Conservation (phyloP, 352 stramenopile genomes). For the Globisporangium mamillatum region DNA sequence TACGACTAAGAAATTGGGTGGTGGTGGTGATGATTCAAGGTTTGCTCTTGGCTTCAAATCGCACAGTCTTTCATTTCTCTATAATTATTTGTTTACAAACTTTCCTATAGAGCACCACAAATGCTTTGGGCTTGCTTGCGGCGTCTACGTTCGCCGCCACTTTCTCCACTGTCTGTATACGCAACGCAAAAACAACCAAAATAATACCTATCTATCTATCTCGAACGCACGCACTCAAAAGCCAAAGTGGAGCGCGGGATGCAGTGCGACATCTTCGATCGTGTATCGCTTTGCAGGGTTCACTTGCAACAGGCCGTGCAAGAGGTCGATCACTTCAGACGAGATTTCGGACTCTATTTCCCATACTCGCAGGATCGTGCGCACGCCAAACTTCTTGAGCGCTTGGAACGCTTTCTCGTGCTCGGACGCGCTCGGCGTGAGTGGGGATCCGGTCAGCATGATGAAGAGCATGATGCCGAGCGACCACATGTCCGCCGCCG, state of each 20-base stretch:
- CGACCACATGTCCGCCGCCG: constrained; percentile 60
- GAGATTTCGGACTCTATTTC: constrained; percentile 35
- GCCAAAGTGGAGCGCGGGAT: constrained; percentile 9
- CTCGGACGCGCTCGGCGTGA: constrained; percentile 29
- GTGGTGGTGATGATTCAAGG: too few species aligned
- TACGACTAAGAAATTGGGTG: too few species aligned
- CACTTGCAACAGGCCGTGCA: constrained; percentile 32
- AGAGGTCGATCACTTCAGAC: constrained; percentile 22
- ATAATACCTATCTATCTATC: background rate
- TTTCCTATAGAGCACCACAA: too few species aligned
- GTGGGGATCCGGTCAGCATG: constrained; percentile 55
- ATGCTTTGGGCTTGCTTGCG: too few species aligned
- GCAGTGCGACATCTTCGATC: constrained; percentile 28
- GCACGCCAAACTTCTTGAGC: constrained; percentile 33
- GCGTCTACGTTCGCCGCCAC: too few species aligned
- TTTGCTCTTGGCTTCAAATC: too few species aligned
- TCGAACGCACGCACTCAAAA: background rate
- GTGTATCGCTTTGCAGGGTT: constrained; percentile 28
- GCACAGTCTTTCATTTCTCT: too few species aligned
- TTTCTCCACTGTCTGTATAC: background rate
- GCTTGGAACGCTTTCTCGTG: constrained; percentile 30
- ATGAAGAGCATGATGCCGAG: constrained; percentile 67
- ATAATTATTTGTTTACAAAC: too few species aligned
- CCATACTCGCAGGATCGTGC: constrained; percentile 43
- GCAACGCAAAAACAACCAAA: background rate